Percentiles rank a stretch among this genome's conserved stretches.
Evolutionary conservation across 2,329 filamentous ascomycete genomes (phyloP).

Genomic region (Rachicladosporium sp.): DNA sequence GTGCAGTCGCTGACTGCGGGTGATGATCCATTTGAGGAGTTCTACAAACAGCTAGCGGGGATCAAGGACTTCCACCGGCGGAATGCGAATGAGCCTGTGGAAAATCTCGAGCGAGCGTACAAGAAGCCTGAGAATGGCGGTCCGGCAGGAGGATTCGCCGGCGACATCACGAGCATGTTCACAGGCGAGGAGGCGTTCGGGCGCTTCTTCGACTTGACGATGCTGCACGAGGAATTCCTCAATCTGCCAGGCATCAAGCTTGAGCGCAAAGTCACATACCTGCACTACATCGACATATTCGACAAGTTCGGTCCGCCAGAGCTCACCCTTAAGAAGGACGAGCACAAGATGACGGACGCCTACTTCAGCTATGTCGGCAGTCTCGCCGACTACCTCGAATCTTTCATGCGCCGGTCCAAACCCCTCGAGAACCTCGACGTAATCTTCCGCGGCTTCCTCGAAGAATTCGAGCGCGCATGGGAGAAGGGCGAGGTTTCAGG

Average conservation of each 20-base stretch:
- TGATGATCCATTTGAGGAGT: conserved; percentile 70
- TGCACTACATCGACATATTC: conserved; percentile 87
- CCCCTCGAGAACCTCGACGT: conserved; percentile 79
- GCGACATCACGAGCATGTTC: conserved; percentile 79
- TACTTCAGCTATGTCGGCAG: conserved; percentile 84
- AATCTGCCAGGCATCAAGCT: conserved; percentile 75
- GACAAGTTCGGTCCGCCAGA: conserved; percentile 70
- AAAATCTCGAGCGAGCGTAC: conserved; percentile 90
- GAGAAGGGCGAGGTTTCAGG: conserved; percentile 63
- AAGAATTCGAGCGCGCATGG: conserved; percentile 78
- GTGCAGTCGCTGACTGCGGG: conserved; percentile 72
- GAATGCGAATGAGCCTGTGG: conserved; percentile 88
- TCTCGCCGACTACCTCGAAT: conserved; percentile 71
- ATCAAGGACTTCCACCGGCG: conserved; percentile 80
- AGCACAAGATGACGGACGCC: conserved; percentile 79
- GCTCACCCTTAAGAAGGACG: conserved; percentile 55
- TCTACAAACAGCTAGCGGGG: conserved; percentile 70
- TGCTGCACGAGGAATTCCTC: conserved; percentile 73
- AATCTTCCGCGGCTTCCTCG: conserved; percentile 61
- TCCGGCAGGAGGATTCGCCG: conserved; percentile 30
- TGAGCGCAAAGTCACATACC: conserved; percentile 57
- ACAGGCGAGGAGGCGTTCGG: conserved; percentile 92
- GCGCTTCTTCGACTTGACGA: conserved; percentile 79
- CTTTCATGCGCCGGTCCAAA: conserved; percentile 70
- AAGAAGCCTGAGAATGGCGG: conserved; percentile 53